A percentile compares a stretch with the other conserved stretches of the same genome.
Evolutionary conservation across 352 stramenopile genomes (phyloP).

Genomic region (Globisporangium spiculum): DNA sequence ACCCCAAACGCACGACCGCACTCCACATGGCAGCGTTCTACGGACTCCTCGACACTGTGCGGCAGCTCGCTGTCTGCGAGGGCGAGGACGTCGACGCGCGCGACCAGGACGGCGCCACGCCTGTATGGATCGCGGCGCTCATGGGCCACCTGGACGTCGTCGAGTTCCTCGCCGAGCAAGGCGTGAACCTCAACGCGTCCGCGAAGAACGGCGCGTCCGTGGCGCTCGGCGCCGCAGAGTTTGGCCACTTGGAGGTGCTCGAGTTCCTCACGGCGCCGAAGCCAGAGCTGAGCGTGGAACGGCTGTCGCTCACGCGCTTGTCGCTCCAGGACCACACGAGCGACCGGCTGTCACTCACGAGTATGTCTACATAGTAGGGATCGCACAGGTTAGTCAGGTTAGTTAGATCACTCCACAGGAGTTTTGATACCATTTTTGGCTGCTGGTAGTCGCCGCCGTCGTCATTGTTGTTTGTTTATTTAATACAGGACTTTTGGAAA

Average conservation of each 20-base stretch:
- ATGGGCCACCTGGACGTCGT: slow-evolving; percentile 36
- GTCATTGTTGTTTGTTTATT: not conserved
- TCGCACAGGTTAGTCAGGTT: not conserved
- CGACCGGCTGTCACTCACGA: not conserved
- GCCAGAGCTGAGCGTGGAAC: slow-evolving; percentile 8
- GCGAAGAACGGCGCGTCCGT: slow-evolving; percentile 22
- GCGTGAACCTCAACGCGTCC: slow-evolving; percentile 23
- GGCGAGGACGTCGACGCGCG: slow-evolving; percentile 26
- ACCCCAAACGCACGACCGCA: slow-evolving; percentile 26
- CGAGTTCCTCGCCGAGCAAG: slow-evolving; percentile 30
- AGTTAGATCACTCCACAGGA: not conserved
- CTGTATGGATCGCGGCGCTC: slow-evolving; percentile 35
- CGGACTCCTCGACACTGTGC: slow-evolving; percentile 22
- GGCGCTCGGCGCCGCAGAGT: slow-evolving; percentile 27
- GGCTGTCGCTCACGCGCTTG: slow-evolving; percentile 16
- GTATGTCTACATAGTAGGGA: not conserved
- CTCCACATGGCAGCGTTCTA: slow-evolving; percentile 43
- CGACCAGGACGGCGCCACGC: slow-evolving; percentile 30
- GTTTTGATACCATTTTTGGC: not conserved
- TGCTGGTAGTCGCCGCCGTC: not conserved
- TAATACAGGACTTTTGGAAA: slow-evolving; percentile 5
- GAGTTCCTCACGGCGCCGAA: slow-evolving; percentile 32
- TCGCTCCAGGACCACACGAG: slow-evolving; percentile 19
- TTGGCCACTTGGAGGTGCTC: slow-evolving; percentile 32
- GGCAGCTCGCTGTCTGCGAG: slow-evolving; percentile 20